phyloP scores from a whole-genome alignment of 306 rosid genomes.

The Rosa persica region DNA sequence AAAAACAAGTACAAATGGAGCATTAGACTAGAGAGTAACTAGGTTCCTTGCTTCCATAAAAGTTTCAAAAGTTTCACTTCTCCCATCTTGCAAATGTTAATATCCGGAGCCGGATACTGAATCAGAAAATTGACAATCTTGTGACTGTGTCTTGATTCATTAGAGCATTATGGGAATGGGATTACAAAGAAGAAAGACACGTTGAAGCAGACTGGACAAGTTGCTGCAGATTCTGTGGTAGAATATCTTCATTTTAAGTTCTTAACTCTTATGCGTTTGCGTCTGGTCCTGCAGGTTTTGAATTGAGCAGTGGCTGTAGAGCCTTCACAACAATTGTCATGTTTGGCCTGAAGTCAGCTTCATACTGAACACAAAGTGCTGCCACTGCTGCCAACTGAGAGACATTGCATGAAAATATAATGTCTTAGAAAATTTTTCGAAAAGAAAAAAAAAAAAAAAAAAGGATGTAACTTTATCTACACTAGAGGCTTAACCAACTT shows the following conservation, averaged over 20 bases:
- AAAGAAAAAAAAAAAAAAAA: not conserved
- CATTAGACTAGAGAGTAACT: slow-evolving; percentile 1
- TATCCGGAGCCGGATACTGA: not conserved
- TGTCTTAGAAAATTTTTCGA: not conserved
- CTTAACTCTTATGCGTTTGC: slow-evolving; percentile 37
- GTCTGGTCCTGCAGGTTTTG: slow-evolving; percentile 77
- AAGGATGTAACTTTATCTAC: not conserved
- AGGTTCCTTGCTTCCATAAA: not conserved
- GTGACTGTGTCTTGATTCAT: slow-evolving; percentile 4
- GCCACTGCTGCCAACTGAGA: slow-evolving; percentile 95
- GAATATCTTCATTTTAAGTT: not conserved
- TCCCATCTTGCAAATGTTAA: not conserved
- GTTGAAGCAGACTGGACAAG: slow-evolving; percentile 28
- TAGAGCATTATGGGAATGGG: slow-evolving; percentile 8
- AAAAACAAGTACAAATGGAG: not conserved
- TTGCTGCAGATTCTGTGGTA: not conserved
- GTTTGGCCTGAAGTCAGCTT: slow-evolving; percentile 97
- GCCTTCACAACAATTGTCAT: slow-evolving; percentile 99
- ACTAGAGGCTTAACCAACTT: not conserved
- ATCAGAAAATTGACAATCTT: slow-evolving; percentile 11
- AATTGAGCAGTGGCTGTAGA: slow-evolving; percentile 87
- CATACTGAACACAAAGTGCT: slow-evolving; percentile 96
- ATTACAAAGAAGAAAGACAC: slow-evolving; percentile 10
- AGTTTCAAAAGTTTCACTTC: slow-evolving; percentile 1
- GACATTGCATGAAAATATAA: slow-evolving; percentile 23